Conservation (phyloP, 768 basidiomycete species). For the Tulasnella sp. region DNA sequence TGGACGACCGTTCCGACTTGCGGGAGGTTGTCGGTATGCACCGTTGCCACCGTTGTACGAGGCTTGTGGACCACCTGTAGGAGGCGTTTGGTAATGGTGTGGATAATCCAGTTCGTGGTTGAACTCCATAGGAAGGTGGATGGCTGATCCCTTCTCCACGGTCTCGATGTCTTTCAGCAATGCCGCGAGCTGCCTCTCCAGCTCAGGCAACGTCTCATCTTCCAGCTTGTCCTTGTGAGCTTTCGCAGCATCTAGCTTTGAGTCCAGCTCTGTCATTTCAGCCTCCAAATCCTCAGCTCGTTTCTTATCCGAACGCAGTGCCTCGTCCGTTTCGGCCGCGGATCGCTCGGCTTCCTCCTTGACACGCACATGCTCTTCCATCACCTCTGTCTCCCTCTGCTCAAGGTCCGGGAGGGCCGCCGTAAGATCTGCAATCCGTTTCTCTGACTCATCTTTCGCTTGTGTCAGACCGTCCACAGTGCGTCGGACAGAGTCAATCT, state of each 20-base stretch:
- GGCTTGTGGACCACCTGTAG: background rate
- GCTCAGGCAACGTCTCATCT: slow-evolving; percentile 41
- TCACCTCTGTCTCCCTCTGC: slow-evolving; percentile 24
- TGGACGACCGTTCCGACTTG: background rate
- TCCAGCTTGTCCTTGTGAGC: slow-evolving; percentile 58
- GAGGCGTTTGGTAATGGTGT: slow-evolving; percentile 7
- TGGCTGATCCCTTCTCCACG: slow-evolving; percentile 22
- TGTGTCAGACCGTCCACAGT: slow-evolving; percentile 68
- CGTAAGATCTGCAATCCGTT: slow-evolving; percentile 24
- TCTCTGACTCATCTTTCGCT: slow-evolving; percentile 36
- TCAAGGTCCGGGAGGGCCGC: slow-evolving; percentile 10
- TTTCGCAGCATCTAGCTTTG: slow-evolving; percentile 54
- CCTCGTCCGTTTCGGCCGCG: slow-evolving; percentile 36
- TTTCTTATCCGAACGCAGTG: slow-evolving; percentile 41
- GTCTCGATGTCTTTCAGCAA: slow-evolving; percentile 49
- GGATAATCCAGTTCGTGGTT: slow-evolving; percentile 10
- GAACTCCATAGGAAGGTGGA: slow-evolving; percentile 9
- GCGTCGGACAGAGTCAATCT: slow-evolving; percentile 77
- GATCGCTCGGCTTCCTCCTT: slow-evolving; percentile 26
- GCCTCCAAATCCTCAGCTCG: slow-evolving; percentile 41
- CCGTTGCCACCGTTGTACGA: background rate
- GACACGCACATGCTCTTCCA: slow-evolving; percentile 28
- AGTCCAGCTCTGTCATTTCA: slow-evolving; percentile 44
- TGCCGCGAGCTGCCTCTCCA: slow-evolving; percentile 53
- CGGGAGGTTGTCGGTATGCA: background rate